Evolutionary conservation across 129 eudicot genomes (phyloP), one percentile per base, ranked within the genome.

Genomic region (Helichrysum umbraculigerum): DNA sequence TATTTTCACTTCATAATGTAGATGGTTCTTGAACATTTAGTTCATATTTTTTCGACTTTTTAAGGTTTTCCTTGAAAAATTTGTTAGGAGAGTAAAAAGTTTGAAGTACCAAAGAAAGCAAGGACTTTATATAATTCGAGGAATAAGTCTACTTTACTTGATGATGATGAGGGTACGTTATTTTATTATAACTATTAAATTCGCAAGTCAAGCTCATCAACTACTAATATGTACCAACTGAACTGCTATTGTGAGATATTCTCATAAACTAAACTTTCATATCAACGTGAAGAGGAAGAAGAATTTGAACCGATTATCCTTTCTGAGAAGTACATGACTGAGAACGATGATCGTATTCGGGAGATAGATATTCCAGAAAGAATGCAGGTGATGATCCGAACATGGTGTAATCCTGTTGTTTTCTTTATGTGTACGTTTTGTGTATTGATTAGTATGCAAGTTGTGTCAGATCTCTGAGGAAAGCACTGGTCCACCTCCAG

Each of bases 281-380:
- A 93, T 56, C 89, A 76, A 68, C 90, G 54, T 35, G 83, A 64
- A 78, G 93, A 88, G 72, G 97, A 87, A 81, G 97, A 89, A 41
- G 94, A 86, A 71, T 87, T 91, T 80, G 99, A 95, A 52, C 97
- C 99, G 1, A 84, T 73, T 16, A 74, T 91, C 62, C 85, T 89
- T 32, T 78, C 88, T 10, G 94, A 91, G 73, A 91, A 92, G 86
- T 95, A 91, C 78, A 91, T 91, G 94, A 95, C 99, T 1, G 89
- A 83, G 73, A 85, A 84, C 78, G 99, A 95, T 84, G 94, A 83
- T 29, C 77, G 5, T 25, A 85, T 95, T 52, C 87, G 97, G 69
- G 90, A 86, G 75, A 87, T 76, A 47, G 99, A 95, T 82, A 72
- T 87, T 37, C 99, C 99, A 1, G 99, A 95, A 79, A 86, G 99